Evolutionary conservation across 2,329 filamentous ascomycete species (phyloP).

Genomic region (Didymosphaeria variabile): DNA sequence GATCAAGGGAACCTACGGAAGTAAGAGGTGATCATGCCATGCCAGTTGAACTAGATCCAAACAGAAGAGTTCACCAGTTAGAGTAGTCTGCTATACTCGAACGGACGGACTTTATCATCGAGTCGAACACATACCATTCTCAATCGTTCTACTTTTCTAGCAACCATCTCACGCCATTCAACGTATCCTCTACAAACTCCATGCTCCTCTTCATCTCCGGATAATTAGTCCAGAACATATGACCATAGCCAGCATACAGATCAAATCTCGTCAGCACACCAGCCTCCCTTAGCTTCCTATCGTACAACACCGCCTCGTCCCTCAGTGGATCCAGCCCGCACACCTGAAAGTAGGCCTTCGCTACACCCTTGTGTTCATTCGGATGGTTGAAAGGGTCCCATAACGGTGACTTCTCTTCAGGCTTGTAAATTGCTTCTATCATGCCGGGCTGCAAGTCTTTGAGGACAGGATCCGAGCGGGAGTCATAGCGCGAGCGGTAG

Average conservation of each 20-base stretch:
- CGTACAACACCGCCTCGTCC: slow-evolving; percentile 60
- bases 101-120: not conserved
- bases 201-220: slow-evolving; percentile 32
- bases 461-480: slow-evolving; percentile 34
- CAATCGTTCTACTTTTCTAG: slow-evolving; percentile 24
- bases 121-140: no score
- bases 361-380: slow-evolving; percentile 50
- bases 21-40: slow-evolving; percentile 2
- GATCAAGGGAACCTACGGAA: not conserved
- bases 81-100: not conserved
- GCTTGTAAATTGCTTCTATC: slow-evolving; percentile 33
- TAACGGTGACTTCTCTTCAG: slow-evolving; percentile 38
- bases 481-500: slow-evolving; percentile 50
- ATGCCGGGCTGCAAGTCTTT: slow-evolving; percentile 20
- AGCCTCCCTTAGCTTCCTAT: slow-evolving; percentile 49
- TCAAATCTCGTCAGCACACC: slow-evolving; percentile 54
- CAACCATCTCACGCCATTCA: slow-evolving; percentile 42
- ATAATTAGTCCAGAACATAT: slow-evolving; percentile 54
- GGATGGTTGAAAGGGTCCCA: slow-evolving; percentile 48
- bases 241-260: slow-evolving; percentile 54
- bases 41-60: not conserved
- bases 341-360: slow-evolving; percentile 59
- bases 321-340: slow-evolving; percentile 59
- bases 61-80: not conserved
- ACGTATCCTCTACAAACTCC: slow-evolving; percentile 37